Percentiles rank a stretch among this genome's conserved stretches.
Conservation (phyloP, 2,329 filamentous ascomycete species). For the Chalaropsis thielavioides region DNA sequence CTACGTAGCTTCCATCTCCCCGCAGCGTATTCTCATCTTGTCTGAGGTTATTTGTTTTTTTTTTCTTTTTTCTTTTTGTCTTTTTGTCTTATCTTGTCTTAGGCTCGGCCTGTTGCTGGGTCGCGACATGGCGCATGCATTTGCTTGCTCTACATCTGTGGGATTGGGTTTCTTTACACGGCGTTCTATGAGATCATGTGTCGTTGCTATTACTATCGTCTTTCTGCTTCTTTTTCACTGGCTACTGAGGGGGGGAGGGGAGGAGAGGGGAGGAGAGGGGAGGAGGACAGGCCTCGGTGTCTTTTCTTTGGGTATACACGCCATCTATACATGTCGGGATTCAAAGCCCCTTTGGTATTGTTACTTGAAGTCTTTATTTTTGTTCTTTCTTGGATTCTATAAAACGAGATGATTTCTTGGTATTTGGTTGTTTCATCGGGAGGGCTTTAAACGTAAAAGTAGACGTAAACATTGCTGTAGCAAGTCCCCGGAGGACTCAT, state of each 20-base stretch:
- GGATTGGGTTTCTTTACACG: conserved; percentile 7
- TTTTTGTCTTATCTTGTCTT: conserved; percentile 7
- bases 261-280: neutral
- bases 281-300: neutral
- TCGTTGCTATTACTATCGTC: neutral
- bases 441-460: neutral
- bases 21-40: neutral
- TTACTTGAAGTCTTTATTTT: neutral
- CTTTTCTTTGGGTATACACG: neutral
- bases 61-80: conserved; percentile 1
- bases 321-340: neutral
- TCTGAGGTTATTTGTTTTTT: neutral
- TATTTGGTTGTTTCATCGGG: too few species aligned
- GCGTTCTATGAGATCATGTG: conserved; percentile 2
- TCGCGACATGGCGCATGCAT: neutral
- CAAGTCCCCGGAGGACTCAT: neutral
- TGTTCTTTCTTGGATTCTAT: neutral
- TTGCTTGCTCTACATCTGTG: conserved; percentile 10
- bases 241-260: neutral
- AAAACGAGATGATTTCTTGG: neutral
- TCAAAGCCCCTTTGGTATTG: neutral
- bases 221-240: neutral
- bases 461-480: neutral
- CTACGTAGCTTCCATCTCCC: too few species aligned
- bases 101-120: neutral